Conservation (phyloP, 768 basidiomycete genomes). For the Lepiota brunneoincarnata region DNA sequence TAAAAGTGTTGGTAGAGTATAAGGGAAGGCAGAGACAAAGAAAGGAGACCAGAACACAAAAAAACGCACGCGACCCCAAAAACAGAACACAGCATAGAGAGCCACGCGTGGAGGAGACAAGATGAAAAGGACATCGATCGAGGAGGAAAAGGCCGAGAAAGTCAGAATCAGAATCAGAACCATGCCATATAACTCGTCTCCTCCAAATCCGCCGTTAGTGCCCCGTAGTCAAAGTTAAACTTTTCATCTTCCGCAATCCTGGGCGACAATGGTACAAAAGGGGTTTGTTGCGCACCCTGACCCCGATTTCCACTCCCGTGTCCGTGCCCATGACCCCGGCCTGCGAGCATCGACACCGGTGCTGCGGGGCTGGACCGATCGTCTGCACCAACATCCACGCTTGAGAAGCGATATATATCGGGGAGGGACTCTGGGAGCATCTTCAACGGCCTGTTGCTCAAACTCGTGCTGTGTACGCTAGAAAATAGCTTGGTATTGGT, state of each 20-base stretch:
- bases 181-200: slow-evolving; percentile 70
- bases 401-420: slow-evolving; percentile 45
- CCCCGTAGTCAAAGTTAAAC: slow-evolving; percentile 64
- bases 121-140: slow-evolving; percentile 7
- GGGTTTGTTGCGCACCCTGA: slow-evolving; percentile 26
- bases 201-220: slow-evolving; percentile 50
- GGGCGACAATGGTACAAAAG: slow-evolving; percentile 44
- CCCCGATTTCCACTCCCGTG: too few species aligned
- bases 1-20: neutral
- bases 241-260: slow-evolving; percentile 52
- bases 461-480: slow-evolving; percentile 6
- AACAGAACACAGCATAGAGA: neutral
- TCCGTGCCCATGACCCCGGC: too few species aligned
- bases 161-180: slow-evolving; percentile 39
- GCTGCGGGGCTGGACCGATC: slow-evolving; percentile 28
- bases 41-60: neutral
- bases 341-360: slow-evolving; percentile 22
- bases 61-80: too few species aligned
- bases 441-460: slow-evolving; percentile 8
- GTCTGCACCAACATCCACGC: slow-evolving; percentile 38
- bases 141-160: neutral
- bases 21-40: neutral
- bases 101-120: neutral
- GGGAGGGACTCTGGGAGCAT: slow-evolving; percentile 31
- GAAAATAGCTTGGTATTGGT: slow-evolving; percentile 1